These are phyloP conservation scores for Secale cereale DNA, from an alignment of 176 grass and related monocot genomes.

Conservation along the genomic window DNA sequence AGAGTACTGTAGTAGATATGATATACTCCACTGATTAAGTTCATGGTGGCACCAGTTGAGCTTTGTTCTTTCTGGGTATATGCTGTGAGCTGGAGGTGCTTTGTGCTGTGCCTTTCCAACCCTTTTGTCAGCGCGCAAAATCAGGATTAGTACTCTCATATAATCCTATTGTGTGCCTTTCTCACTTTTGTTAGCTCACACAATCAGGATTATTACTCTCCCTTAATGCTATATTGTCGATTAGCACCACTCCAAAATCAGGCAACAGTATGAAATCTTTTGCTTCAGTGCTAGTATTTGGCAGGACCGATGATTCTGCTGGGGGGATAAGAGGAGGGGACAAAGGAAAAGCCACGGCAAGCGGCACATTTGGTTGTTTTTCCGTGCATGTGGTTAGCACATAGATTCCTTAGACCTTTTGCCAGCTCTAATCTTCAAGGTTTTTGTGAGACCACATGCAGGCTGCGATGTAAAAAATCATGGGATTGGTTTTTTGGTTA, in stretches of 20 bases:
- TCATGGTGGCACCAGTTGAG: conserved; percentile 1
- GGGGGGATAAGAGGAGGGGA: background rate
- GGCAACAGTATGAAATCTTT: background rate
- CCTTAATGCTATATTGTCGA: background rate
- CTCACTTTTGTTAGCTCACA: too few relatives aligned
- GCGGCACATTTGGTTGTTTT: conserved; percentile 15
- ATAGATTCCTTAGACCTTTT: conserved; percentile 16
- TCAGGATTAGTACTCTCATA: too few relatives aligned
- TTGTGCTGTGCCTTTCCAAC: background rate
- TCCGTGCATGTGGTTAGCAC: conserved; percentile 12
- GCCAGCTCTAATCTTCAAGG: conserved; percentile 7
- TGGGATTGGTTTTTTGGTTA: background rate
- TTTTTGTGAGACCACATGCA: background rate
- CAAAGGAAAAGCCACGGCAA: background rate
- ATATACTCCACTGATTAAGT: background rate
- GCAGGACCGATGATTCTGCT: background rate
- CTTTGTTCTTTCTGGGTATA: conserved; percentile 4
- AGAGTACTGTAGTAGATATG: background rate
- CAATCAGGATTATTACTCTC: background rate
- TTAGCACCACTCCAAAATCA: background rate
- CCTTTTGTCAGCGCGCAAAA: background rate
- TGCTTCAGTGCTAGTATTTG: background rate
- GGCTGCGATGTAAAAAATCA: background rate
- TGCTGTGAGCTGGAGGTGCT: conserved; percentile 9
- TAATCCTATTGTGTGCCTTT: too few relatives aligned